These are phyloP conservation scores for Daldinia grandis DNA, from an alignment of 495 filamentous ascomycete genomes.

Conservation along the genomic window DNA sequence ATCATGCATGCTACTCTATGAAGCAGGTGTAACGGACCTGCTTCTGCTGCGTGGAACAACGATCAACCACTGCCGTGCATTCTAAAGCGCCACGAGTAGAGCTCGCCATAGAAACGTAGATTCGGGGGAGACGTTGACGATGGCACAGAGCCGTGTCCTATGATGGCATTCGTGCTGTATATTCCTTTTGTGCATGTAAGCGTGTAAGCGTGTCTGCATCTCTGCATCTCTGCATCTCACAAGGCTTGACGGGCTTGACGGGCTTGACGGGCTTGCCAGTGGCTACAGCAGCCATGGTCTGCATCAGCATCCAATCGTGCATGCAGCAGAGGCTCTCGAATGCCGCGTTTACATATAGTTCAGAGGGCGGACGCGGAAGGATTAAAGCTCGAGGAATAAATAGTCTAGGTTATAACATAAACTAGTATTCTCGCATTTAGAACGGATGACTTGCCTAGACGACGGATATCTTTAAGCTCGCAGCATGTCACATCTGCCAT, in stretches of 20 bases:
- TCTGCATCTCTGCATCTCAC: slow-evolving; percentile 35
- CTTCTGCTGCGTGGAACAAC: slow-evolving; percentile 37
- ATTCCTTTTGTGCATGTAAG: slow-evolving; percentile 15
- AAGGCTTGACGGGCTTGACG: slow-evolving; percentile 25
- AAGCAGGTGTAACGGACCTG: slow-evolving; percentile 39
- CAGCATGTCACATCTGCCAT: slow-evolving; percentile 44
- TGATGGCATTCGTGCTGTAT: slow-evolving; percentile 20
- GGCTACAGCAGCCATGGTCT: slow-evolving; percentile 22
- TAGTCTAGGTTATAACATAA: slow-evolving; percentile 11
- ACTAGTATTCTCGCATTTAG: slow-evolving; percentile 19
- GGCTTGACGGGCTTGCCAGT: slow-evolving; percentile 21
- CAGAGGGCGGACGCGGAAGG: slow-evolving; percentile 9
- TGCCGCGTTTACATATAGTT: slow-evolving; percentile 13
- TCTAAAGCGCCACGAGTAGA: slow-evolving; percentile 1
- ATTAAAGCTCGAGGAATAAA: slow-evolving; percentile 15
- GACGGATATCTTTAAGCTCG: slow-evolving; percentile 37
- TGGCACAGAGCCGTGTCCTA: slow-evolving; percentile 17
- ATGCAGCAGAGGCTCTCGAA: slow-evolving; percentile 36
- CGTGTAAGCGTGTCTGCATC: too few relatives aligned
- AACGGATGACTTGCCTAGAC: slow-evolving; percentile 26
- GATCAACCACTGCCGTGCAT: slow-evolving; percentile 35
- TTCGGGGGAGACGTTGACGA: slow-evolving; percentile 22
- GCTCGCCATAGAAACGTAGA: slow-evolving; percentile 5
- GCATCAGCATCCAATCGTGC: slow-evolving; percentile 38
- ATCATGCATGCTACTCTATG: slow-evolving; percentile 39